Evolutionary conservation across 1,284 basidiomycete species (phyloP), one percentile per base, ranked within the genome.

Genomic region (Cryptococcus neoformans): DNA sequence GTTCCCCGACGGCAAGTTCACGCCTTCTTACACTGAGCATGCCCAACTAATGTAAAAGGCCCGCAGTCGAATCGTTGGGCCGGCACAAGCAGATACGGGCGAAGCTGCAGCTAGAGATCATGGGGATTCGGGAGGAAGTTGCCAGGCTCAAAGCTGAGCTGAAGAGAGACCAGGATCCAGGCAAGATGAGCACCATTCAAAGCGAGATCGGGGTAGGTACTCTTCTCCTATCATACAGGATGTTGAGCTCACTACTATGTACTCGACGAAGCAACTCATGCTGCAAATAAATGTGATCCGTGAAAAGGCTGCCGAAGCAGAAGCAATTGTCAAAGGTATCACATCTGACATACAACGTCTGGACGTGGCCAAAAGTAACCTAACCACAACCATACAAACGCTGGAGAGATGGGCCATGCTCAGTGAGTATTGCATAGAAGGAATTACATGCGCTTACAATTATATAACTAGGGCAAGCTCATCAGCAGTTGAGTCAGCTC

Each of bases 321-420:
- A 99, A 73, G 91, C 90, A 1, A 92, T 97, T 49, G 96, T 99
- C 39, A 84, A 89, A 58, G 87, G 92, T 60, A 96, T 99, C 66
- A 99, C 96, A 5, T 88, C 91, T 64, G 96, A 99, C 74, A 98
- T 99, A 55, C 92, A 97, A 73, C 85, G 89, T 6, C 82, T 99
- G 38, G 96, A 99, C 73, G 81, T 90, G 38, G 94, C 93, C 37
- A 99, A 99, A 82, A 88, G 87, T 78, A 98, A 99, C 71, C 82
- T 95, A 48, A 87, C 89, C 28, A 79, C 84, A 28, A 92, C 90
- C 67, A 93, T 99, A 84, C 94, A 90, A 4, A 89, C 87, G 2
- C 78, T 98, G 62, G 94, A 92, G 76, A 80, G 92, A 46, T 82
- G 98, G 67, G 92, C 93, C 73, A 96, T 96, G 91, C 82, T 99